These are phyloP conservation scores for Torrubiella hemipterigena DNA, from an alignment of 2,329 filamentous ascomycete species.

Conservation along the genomic window DNA sequence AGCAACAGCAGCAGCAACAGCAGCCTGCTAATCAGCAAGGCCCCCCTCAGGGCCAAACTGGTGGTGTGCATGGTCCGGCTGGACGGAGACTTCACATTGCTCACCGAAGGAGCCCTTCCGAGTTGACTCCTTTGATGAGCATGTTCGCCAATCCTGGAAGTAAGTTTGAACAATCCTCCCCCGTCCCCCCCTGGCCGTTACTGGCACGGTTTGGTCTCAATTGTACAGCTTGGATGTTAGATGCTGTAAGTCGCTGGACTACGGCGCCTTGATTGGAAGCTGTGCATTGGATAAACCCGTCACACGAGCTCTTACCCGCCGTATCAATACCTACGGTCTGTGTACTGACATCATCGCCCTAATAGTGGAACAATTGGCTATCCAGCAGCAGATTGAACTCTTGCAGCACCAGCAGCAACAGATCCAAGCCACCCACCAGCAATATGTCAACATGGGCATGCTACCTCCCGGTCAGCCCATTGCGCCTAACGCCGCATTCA, in stretches of 20 bases:
- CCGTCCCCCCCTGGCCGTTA: too few relatives aligned
- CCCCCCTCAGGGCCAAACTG: conserved; percentile 34
- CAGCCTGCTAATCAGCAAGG: conserved; percentile 15
- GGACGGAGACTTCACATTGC: conserved; percentile 93
- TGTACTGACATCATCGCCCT: conserved; percentile 7
- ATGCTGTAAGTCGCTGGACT: too few relatives aligned
- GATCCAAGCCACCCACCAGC: conserved; percentile 90
- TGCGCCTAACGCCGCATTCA: conserved; percentile 58
- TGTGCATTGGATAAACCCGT: too few relatives aligned
- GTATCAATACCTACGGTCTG: conserved; percentile 5
- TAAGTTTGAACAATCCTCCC: too few relatives aligned
- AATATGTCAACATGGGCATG: conserved; percentile 97
- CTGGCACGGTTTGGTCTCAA: too few relatives aligned
- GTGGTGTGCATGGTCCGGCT: conserved; percentile 58
- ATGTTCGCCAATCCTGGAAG: conserved; percentile 58
- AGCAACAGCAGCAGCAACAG: conserved; percentile 46
- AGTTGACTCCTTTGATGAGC: conserved; percentile 96
- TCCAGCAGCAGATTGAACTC: conserved; percentile 96
- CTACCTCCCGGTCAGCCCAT: conserved; percentile 72
- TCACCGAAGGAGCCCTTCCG: conserved; percentile 91
- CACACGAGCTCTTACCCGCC: too few relatives aligned
- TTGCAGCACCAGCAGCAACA: conserved; percentile 97
- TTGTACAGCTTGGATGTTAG: too few relatives aligned
- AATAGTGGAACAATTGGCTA: conserved; percentile 89
- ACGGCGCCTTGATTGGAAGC: too few relatives aligned